Evolutionary conservation across 2,329 filamentous ascomycete genomes (phyloP).

Genomic region (Lojkania enalia): DNA sequence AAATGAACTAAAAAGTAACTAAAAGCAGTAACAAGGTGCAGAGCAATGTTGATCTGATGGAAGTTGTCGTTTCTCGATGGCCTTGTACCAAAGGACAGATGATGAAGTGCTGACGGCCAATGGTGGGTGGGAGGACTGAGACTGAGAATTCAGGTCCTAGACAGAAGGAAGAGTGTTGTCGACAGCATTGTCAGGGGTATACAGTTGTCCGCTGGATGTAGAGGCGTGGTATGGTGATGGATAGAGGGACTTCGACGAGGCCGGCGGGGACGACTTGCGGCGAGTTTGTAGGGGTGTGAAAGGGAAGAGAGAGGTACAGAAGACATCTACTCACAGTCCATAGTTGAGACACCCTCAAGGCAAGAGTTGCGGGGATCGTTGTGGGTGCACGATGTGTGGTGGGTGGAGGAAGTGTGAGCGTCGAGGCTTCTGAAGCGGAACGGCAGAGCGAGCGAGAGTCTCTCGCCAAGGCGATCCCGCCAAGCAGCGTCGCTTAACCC

Average conservation of each 20-base stretch:
- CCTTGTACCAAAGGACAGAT: slow-evolving; percentile 31
- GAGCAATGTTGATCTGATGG: slow-evolving; percentile 46
- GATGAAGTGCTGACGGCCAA: slow-evolving; percentile 26
- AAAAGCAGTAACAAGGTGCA: slow-evolving; percentile 25
- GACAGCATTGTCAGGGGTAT: slow-evolving; percentile 19
- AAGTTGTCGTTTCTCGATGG: slow-evolving; percentile 39
- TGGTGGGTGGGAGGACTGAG: slow-evolving; percentile 19
- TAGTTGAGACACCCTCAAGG: slow-evolving; percentile 55
- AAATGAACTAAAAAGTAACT: slow-evolving; percentile 40
- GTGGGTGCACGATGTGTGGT: slow-evolving; percentile 34
- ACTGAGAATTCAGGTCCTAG: too few relatives aligned
- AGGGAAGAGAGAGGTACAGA: slow-evolving; percentile 36
- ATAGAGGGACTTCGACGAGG: slow-evolving; percentile 39
- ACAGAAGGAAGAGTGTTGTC: slow-evolving; percentile 16
- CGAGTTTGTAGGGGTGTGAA: slow-evolving; percentile 18
- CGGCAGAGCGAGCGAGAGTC: not conserved
- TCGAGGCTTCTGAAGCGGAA: slow-evolving; percentile 1
- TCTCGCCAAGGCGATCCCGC: not conserved
- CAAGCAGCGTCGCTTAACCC: slow-evolving; percentile 1
- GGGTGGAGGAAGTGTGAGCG: slow-evolving; percentile 25
- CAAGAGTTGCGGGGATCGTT: slow-evolving; percentile 27
- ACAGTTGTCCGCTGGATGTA: slow-evolving; percentile 32
- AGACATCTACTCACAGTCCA: slow-evolving; percentile 61
- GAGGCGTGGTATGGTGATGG: slow-evolving; percentile 38
- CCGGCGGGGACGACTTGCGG: slow-evolving; percentile 21